Base-by-base conservation (phyloP, 2,329 filamentous ascomycete species). In the Cladophialophora psammophila region DNA sequence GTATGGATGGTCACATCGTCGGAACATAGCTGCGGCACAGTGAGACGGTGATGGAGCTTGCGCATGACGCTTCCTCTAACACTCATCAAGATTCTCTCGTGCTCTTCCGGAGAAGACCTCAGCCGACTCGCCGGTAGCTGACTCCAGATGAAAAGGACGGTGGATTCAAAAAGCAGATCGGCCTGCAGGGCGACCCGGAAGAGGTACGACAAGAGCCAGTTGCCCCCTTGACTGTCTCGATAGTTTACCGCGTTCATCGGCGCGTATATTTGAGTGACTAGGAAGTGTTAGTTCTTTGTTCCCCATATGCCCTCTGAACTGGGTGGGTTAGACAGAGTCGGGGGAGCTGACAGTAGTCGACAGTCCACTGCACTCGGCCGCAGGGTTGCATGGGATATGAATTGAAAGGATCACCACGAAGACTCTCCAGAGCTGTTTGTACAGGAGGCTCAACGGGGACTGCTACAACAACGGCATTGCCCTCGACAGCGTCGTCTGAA, bases 1-100 rank as follows among this genome's bases (percentile, higher is more conserved):
- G 62, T 64, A n/a, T 58, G 53, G 18, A 64, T 64, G n/a, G 62
- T 58, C 31, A 53, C 54, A 53, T 64, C 61, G 52, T 64, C 61
- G 20, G 36, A 64, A 9, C 38, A 59, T 31, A 48, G 13, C 31
- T 40, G 31, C 8, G 61, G 61, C 54, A 58, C 53, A n/a, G 36
- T 55, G 12, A 64, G 53, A 38, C 61, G 61, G 42, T 59, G 53
- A 45, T 64, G 61, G n/a, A 64, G 35, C 42, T 64, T 64, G 26
- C 18, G 31, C 54, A 64, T 58, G 8, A 53, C 61, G 26, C 53
- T 58, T 15, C 61, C 61, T 50, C 61, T 38, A 6, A 58, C 18
- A 18, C 54, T 36, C 32, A 59, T 15, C n/a, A 58, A 52, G 38
- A 32, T 34, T 34, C 26, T 32, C 13, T 64, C 54, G 31, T 50